Evolutionary conservation across 345 rosid genomes (phyloP).

Genomic region (Trapa incisa): DNA sequence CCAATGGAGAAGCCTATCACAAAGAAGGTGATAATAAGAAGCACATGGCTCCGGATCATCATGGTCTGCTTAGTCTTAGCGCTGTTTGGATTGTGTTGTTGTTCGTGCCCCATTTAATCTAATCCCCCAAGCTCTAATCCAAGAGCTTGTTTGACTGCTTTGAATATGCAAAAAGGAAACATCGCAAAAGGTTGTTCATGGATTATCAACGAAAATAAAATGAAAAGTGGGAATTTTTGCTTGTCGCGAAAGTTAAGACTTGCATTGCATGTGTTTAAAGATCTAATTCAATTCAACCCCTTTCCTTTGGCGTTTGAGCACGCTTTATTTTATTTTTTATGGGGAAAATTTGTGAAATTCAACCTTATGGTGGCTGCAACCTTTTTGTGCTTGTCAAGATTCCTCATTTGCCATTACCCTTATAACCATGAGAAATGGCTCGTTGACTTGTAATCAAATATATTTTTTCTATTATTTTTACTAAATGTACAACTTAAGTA

Average conservation of each 20-base stretch:
- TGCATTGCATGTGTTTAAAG: background rate
- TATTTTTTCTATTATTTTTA: no score
- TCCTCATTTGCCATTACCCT: no score
- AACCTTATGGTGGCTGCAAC: no score
- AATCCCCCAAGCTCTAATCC: background rate
- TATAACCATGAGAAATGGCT: no score
- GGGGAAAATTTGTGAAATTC: no score
- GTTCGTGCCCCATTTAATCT: background rate
- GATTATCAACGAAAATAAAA: background rate
- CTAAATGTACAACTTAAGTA: no score
- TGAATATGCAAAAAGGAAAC: conserved; percentile 1
- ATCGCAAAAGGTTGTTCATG: background rate
- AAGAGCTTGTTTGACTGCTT: background rate
- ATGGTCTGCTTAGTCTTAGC: background rate
- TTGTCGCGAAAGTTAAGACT: background rate
- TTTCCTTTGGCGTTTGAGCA: background rate
- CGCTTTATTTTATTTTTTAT: no score
- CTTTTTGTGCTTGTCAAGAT: no score
- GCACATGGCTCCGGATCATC: background rate
- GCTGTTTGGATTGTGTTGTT: background rate
- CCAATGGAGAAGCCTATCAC: background rate
- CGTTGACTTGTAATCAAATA: no score
- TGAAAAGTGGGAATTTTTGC: background rate
- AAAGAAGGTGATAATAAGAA: background rate
- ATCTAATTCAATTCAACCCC: background rate